These are phyloP conservation scores for Cladosporium sp. DNA, from an alignment of 2,329 filamentous ascomycete genomes.

Conservation along the genomic window DNA sequence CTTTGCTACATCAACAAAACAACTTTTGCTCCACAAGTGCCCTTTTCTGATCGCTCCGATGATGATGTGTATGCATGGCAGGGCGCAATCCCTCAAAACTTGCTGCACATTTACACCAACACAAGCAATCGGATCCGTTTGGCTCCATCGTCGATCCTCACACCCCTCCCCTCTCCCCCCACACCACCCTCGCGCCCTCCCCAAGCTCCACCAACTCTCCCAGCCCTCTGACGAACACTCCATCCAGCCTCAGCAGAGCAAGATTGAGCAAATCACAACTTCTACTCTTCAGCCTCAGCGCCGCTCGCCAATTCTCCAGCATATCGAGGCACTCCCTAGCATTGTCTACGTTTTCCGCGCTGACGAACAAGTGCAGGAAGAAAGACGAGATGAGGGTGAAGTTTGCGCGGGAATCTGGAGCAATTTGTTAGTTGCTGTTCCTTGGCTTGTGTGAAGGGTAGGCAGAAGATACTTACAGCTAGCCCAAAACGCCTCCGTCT, in stretches of 20 bases:
- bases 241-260: conserved; percentile 29
- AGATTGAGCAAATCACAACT: conserved; percentile 33
- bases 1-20: too few relatives aligned
- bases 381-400: conserved; percentile 33
- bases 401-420: conserved; percentile 33
- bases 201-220: conserved; percentile 29
- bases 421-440: too few relatives aligned
- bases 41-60: too few relatives aligned
- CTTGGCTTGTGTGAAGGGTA: too few relatives aligned
- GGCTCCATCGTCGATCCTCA: too few relatives aligned
- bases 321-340: conserved; percentile 29
- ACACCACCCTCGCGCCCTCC: conserved; percentile 26
- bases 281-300: conserved; percentile 30
- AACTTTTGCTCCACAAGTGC: too few relatives aligned
- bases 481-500: conserved; percentile 33
- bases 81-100: too few relatives aligned
- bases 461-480: conserved; percentile 33
- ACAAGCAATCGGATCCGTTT: too few relatives aligned
- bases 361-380: conserved; percentile 32
- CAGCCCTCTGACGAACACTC: conserved; percentile 28
- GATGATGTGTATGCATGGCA: too few relatives aligned
- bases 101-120: too few relatives aligned
- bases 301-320: conserved; percentile 28
- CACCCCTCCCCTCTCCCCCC: conserved; percentile 19
- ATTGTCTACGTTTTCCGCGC: conserved; percentile 24